Evolutionary conservation across 495 filamentous ascomycete genomes (phyloP).

Genomic region (Aspergillus biplanus): DNA sequence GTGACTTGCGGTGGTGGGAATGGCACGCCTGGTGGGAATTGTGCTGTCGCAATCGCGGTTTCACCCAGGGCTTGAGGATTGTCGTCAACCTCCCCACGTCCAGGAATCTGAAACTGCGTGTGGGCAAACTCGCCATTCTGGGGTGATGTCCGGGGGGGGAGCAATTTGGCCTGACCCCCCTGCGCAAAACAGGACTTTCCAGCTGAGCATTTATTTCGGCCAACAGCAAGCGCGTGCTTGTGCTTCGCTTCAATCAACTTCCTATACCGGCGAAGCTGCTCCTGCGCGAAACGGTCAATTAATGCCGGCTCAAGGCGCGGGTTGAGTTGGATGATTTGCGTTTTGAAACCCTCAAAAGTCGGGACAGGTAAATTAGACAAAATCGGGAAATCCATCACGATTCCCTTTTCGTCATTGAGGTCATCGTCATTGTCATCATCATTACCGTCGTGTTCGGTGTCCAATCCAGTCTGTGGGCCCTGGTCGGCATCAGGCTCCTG

Average conservation of each 20-base stretch:
- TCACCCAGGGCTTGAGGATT: constrained; percentile 65
- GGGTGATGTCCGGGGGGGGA: constrained; percentile 52
- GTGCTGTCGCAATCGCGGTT: constrained; percentile 66
- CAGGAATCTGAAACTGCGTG: constrained; percentile 54
- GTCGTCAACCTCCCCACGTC: constrained; percentile 61
- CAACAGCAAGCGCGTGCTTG: constrained; percentile 66
- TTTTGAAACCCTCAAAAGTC: constrained; percentile 75
- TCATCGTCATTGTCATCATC: constrained; percentile 54
- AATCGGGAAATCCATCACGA: constrained; percentile 53
- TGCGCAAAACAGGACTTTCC: constrained; percentile 64
- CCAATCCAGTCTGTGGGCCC: constrained; percentile 5
- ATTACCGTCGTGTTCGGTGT: constrained; percentile 26
- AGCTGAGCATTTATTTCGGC: constrained; percentile 58
- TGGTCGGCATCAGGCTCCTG: constrained; percentile 23
- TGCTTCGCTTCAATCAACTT: constrained; percentile 71
- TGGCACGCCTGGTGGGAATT: constrained; percentile 81
- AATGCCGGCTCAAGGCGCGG: constrained; percentile 68
- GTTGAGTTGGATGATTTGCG: constrained; percentile 73
- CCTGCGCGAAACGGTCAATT: constrained; percentile 78
- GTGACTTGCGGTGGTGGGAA: constrained; percentile 68
- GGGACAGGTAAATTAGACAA: constrained; percentile 62
- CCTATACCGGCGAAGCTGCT: constrained; percentile 80
- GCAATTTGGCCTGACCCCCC: constrained; percentile 59
- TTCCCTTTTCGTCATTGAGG: constrained; percentile 43
- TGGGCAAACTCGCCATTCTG: constrained; percentile 46